Evolutionary conservation across 2,329 filamentous ascomycete genomes (phyloP).

Genomic region (Fusarium oligoseptatum): DNA sequence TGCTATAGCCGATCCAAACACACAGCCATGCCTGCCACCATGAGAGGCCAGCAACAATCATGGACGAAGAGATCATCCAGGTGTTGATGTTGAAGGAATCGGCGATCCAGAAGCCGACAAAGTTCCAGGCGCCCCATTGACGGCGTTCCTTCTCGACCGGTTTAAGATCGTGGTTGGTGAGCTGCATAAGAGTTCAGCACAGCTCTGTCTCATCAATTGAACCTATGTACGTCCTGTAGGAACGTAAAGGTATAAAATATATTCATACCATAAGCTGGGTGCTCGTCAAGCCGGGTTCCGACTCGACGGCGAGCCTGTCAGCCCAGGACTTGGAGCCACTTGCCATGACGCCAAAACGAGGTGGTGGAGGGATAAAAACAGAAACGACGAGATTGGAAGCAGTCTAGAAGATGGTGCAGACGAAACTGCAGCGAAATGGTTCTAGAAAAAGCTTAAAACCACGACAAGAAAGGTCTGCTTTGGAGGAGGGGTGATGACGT

Average conservation of each 20-base stretch:
- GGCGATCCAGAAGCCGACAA: slow-evolving; percentile 88
- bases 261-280: slow-evolving; percentile 80
- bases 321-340: slow-evolving; percentile 57
- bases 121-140: slow-evolving; percentile 90
- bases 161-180: slow-evolving; percentile 87
- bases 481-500: slow-evolving; percentile 38
- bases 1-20: slow-evolving; percentile 87
- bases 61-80: slow-evolving; percentile 92
- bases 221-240: neutral
- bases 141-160: slow-evolving; percentile 83
- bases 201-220: slow-evolving; percentile 12
- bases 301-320: slow-evolving; percentile 77
- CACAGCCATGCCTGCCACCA: slow-evolving; percentile 96
- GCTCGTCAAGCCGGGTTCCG: slow-evolving; percentile 81
- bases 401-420: neutral
- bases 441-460: slow-evolving; percentile 18
- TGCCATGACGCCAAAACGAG: slow-evolving; percentile 36
- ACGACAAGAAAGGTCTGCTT: slow-evolving; percentile 11
- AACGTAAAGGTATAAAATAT: neutral
- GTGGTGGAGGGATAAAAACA: neutral
- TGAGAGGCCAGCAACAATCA: slow-evolving; percentile 81
- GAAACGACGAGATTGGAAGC: neutral
- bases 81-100: slow-evolving; percentile 92
- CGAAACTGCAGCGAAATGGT: neutral
- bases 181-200: slow-evolving; percentile 55